phyloP scores from a whole-genome alignment of 106 monocot species.

The Iris macrosiphon region DNA sequence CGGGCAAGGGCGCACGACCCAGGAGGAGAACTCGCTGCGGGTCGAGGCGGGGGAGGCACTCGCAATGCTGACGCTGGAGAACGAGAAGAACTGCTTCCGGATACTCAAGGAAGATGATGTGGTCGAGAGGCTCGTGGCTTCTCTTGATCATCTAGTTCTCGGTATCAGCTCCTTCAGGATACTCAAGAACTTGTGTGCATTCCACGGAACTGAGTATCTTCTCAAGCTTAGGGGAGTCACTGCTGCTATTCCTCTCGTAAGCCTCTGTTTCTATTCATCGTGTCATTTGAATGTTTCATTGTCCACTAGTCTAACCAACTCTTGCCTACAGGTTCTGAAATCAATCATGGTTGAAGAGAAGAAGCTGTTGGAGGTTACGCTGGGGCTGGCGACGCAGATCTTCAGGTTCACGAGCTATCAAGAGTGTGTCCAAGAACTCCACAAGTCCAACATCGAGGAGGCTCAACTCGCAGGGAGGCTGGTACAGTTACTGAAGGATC shows the following conservation, averaged over 20 bases:
- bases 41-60: constrained; percentile 55
- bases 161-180: constrained; percentile 39
- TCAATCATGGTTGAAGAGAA: constrained; percentile 37
- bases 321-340: constrained; percentile 48
- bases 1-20: not conserved
- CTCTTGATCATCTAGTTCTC: constrained; percentile 22
- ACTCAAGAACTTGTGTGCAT: constrained; percentile 54
- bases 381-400: constrained; percentile 43
- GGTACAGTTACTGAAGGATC: constrained; percentile 24
- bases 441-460: constrained; percentile 23
- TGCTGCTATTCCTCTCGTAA: constrained; percentile 40
- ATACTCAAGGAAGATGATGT: constrained; percentile 28
- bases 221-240: constrained; percentile 15
- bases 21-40: constrained; percentile 7
- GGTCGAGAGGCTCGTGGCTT: constrained; percentile 39
- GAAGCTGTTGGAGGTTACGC: constrained; percentile 47
- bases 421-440: constrained; percentile 20
- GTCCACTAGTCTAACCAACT: not conserved
- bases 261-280: not conserved
- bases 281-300: not conserved
- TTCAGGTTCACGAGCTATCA: constrained; percentile 32
- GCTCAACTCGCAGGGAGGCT: constrained; percentile 18
- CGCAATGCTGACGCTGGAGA: constrained; percentile 74
- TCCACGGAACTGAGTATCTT: constrained; percentile 12
- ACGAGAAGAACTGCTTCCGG: constrained; percentile 32